Percentiles rank a stretch among this genome's conserved stretches.
These are phyloP conservation scores for Pleurotus pulmonarius DNA, from an alignment of 768 basidiomycete genomes.

Conservation along the genomic window DNA sequence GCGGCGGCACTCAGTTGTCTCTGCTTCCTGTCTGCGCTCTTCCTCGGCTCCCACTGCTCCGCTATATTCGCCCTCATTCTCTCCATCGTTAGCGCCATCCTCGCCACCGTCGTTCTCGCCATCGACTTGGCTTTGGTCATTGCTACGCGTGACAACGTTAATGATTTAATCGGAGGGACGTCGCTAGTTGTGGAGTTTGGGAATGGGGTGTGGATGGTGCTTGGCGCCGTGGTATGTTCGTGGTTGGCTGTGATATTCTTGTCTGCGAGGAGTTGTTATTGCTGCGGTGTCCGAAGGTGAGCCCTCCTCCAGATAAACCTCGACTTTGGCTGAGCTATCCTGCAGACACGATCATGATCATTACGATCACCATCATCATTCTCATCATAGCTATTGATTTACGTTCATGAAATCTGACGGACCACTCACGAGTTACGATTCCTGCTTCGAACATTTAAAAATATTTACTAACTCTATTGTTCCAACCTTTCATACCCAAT, in stretches of 20 bases:
- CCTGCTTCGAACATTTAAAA: no score
- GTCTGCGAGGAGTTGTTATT: slow-evolving; percentile 61
- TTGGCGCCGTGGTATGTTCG: slow-evolving; percentile 47
- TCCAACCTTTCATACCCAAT: no score
- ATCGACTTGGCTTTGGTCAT: slow-evolving; percentile 62
- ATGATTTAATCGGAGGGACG: slow-evolving; percentile 35
- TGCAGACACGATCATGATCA: slow-evolving; percentile 8
- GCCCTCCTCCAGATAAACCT: slow-evolving; percentile 7
- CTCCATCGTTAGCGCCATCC: slow-evolving; percentile 51
- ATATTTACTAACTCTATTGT: no score
- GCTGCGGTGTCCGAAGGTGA: slow-evolving; percentile 57
- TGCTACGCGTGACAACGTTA: slow-evolving; percentile 30
- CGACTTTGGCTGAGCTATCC: neutral
- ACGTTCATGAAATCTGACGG: neutral
- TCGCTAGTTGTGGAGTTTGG: slow-evolving; percentile 52
- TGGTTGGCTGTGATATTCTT: slow-evolving; percentile 64
- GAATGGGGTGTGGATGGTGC: slow-evolving; percentile 72
- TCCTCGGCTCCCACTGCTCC: slow-evolving; percentile 51
- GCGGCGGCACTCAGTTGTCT: slow-evolving; percentile 56
- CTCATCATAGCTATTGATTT: slow-evolving; percentile 1
- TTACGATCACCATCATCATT: slow-evolving; percentile 1
- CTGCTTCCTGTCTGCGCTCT: slow-evolving; percentile 49
- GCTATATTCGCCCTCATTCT: slow-evolving; percentile 58
- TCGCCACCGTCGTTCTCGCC: slow-evolving; percentile 53
- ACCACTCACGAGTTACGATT: neutral